Evolutionary conservation across 352 stramenopile genomes (phyloP), one percentile per base, ranked within the genome.

Genomic region (Phytopythium aichiense): DNA sequence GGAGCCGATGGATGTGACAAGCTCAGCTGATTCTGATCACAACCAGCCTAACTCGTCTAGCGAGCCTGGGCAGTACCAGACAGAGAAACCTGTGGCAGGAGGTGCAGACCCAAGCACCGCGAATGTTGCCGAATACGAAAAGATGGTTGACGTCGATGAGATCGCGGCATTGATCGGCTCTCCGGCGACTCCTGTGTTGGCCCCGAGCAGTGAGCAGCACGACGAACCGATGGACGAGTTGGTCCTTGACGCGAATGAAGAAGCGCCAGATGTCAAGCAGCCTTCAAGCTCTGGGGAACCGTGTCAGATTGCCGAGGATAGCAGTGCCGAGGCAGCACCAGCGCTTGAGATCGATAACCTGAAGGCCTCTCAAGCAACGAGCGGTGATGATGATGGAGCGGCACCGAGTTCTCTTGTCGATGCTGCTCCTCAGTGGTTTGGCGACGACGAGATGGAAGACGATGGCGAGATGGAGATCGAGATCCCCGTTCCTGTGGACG

Each of bases 341-440:
- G 16, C 7, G 5, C 13, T 30, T 16, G 5, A 37, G 16, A 25
- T 7, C 4, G 16, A 38, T 15, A 18, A 9, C 11, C 13, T 23
- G 8, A 25, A n/a, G 71, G 38, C 23, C 65, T 23, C 62, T 72
- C 18, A 58, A 74, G 57, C 42, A 7, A 42, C 56, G 4, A 63
- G 68, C 28, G 58, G 66, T 28, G 61, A 56, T 18, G 53, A 56
- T 11, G 43, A 25, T 25, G 58, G 66, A 42, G 38, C 37, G 30
- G 66, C 64, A 49, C 50, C 60, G 5, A 53, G 22, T 5, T 49
- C 42, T 42, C 61, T n/a, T 31, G 60, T 45, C 9, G 64, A 51
- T 15, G 33, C 16, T 28, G 61, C 73, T 33, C 73, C 75, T 37
- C 72, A 79, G 40, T 79, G 72, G 72, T 79, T 79, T 68, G 69